These are phyloP conservation scores for Colletotrichum sp. DNA, from an alignment of 2,329 filamentous ascomycete genomes.

Conservation along the genomic window DNA sequence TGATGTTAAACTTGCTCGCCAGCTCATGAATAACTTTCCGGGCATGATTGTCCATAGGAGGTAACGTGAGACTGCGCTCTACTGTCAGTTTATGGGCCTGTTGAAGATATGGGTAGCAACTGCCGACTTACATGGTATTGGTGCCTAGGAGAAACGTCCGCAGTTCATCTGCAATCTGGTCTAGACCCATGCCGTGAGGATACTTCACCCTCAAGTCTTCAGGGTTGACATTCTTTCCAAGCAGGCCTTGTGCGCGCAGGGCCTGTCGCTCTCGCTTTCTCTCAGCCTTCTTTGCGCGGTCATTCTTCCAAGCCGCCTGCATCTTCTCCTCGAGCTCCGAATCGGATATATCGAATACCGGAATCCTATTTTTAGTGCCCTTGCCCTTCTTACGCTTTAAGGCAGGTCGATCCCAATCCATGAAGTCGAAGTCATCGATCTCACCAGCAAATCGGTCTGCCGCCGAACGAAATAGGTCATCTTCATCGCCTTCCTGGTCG, in stretches of 20 bases:
- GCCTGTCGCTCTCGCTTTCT: conserved; percentile 75
- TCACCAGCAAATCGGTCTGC: conserved; percentile 24
- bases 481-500: not conserved
- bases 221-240: conserved; percentile 63
- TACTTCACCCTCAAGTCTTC: conserved; percentile 75
- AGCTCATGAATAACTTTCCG: conserved; percentile 83
- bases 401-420: conserved; percentile 79
- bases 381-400: conserved; percentile 67
- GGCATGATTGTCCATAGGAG: conserved; percentile 81
- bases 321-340: conserved; percentile 69
- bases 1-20: conserved; percentile 76
- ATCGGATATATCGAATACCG: conserved; percentile 64
- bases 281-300: conserved; percentile 73
- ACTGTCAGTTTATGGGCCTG: not conserved
- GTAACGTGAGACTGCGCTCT: conserved; percentile 67
- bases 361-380: conserved; percentile 59
- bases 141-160: conserved; percentile 70
- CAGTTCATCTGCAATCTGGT: conserved; percentile 76
- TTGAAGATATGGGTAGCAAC: not conserved
- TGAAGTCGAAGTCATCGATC: conserved; percentile 79
- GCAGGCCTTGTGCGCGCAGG: conserved; percentile 67
- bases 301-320: conserved; percentile 66
- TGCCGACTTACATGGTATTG: conserved; percentile 6
- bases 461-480: conserved; percentile 9
- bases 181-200: conserved; percentile 70